phyloP scores from a whole-genome alignment of 768 basidiomycete species.

The Russula compacta region DNA sequence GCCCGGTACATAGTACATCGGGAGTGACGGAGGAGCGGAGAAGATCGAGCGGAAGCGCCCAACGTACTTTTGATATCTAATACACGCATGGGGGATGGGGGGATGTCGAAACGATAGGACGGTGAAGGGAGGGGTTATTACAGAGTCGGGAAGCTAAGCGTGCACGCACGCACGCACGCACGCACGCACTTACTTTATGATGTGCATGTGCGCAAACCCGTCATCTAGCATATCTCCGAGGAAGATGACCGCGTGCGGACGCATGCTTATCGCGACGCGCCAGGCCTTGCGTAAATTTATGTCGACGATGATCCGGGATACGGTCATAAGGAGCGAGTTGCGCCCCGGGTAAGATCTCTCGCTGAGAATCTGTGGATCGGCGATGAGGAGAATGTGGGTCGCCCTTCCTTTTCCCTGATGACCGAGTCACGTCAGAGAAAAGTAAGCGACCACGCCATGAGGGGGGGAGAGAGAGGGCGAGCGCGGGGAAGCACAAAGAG shows the following conservation, averaged over 20 bases:
- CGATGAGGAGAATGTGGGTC: conserved; percentile 54
- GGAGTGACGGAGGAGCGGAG: conserved; percentile 34
- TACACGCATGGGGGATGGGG: not conserved
- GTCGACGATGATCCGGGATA: conserved; percentile 64
- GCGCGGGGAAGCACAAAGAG: too few relatives aligned
- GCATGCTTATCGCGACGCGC: conserved; percentile 50
- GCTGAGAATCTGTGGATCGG: conserved; percentile 85
- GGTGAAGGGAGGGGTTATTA: not conserved
- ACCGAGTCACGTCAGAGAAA: not conserved
- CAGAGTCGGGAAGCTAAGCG: conserved; percentile 11
- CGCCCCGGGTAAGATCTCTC: conserved; percentile 63
- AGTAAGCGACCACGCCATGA: not conserved
- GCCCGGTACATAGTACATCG: conserved; percentile 71
- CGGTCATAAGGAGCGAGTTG: conserved; percentile 40
- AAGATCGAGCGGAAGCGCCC: conserved; percentile 67
- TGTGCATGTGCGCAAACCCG: conserved; percentile 56
- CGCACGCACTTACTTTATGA: conserved; percentile 50
- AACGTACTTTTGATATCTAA: conserved; percentile 68
- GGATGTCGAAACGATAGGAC: not conserved
- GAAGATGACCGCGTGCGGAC: conserved; percentile 69
- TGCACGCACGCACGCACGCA: not conserved
- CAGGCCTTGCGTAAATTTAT: conserved; percentile 81
- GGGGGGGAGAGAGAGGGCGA: not conserved
- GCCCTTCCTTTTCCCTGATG: conserved; percentile 1
- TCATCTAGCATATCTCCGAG: conserved; percentile 92